Conservation (phyloP, 2,329 filamentous ascomycete species). For the Teratosphaeria epicoccoides region DNA sequence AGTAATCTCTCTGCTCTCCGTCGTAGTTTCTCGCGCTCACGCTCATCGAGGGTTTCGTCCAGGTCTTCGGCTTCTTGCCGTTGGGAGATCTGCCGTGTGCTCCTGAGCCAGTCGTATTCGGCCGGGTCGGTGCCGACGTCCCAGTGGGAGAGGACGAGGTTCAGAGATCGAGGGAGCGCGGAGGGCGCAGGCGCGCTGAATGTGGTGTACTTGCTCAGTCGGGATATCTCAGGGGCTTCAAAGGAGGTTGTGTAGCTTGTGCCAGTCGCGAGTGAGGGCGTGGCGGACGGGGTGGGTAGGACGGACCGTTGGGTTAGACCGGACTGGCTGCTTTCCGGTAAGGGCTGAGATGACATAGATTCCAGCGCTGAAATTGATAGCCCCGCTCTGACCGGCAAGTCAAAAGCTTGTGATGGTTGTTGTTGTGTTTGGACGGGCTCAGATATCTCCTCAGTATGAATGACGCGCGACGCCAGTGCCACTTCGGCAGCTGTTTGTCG, state of each 20-base stretch:
- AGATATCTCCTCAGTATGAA: constrained; percentile 6
- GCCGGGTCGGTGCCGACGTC: constrained; percentile 26
- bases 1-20: constrained; percentile 31
- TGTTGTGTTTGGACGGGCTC: neutral
- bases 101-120: constrained; percentile 32
- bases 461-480: constrained; percentile 24
- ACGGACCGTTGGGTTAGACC: constrained; percentile 6
- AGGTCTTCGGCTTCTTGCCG: constrained; percentile 21
- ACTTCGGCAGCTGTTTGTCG: constrained; percentile 27
- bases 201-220: constrained; percentile 29
- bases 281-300: constrained; percentile 23
- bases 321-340: neutral
- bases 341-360: constrained; percentile 2
- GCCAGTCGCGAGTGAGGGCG: constrained; percentile 20
- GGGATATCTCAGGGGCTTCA: constrained; percentile 19
- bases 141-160: constrained; percentile 34
- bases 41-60: constrained; percentile 25
- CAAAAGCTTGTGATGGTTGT: constrained; percentile 6
- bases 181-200: constrained; percentile 20
- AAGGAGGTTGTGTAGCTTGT: constrained; percentile 17
- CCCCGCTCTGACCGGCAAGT: constrained; percentile 9
- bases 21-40: constrained; percentile 28
- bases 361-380: neutral
- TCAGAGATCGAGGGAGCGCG: constrained; percentile 24
- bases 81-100: constrained; percentile 18